A percentile compares a stretch with the other conserved stretches of the same genome.
Evolutionary conservation across 2,329 filamentous ascomycete genomes (phyloP).

Genomic region (Exutisphaerella laricina): DNA sequence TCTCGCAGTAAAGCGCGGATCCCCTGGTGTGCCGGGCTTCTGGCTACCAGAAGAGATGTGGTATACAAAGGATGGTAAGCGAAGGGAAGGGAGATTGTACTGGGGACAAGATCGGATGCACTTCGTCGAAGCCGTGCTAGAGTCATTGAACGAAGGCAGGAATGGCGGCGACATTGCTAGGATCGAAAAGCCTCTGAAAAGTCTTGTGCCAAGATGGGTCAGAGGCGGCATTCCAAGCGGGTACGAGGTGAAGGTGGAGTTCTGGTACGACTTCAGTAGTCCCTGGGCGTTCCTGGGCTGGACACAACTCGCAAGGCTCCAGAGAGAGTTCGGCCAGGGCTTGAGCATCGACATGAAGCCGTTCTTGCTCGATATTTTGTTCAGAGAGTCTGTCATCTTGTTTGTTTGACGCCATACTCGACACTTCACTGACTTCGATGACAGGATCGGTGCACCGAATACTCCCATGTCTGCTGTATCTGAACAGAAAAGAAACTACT

Average conservation of each 20-base stretch:
- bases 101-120: slow-evolving; percentile 26
- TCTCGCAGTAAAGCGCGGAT: slow-evolving; percentile 18
- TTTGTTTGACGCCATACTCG: not conserved
- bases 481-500: slow-evolving; percentile 20
- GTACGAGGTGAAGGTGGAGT: slow-evolving; percentile 21
- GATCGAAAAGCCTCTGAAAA: slow-evolving; percentile 9
- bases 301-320: slow-evolving; percentile 18
- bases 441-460: slow-evolving; percentile 21
- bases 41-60: slow-evolving; percentile 19
- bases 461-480: slow-evolving; percentile 17
- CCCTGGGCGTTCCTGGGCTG: slow-evolving; percentile 22
- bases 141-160: slow-evolving; percentile 12
- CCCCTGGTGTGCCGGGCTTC: slow-evolving; percentile 21
- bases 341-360: slow-evolving; percentile 22
- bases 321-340: slow-evolving; percentile 16
- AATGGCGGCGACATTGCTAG: slow-evolving; percentile 9
- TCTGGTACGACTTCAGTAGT: slow-evolving; percentile 23
- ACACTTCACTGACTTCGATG: not conserved
- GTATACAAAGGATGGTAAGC: slow-evolving; percentile 10
- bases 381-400: slow-evolving; percentile 11
- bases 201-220: slow-evolving; percentile 9
- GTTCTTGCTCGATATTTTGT: slow-evolving; percentile 22
- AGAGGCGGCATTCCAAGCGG: slow-evolving; percentile 6
- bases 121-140: slow-evolving; percentile 20
- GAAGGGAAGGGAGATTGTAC: slow-evolving; percentile 16